phyloP scores from a whole-genome alignment of 2,329 filamentous ascomycete species.

The Pochonia chlamydosporia region DNA sequence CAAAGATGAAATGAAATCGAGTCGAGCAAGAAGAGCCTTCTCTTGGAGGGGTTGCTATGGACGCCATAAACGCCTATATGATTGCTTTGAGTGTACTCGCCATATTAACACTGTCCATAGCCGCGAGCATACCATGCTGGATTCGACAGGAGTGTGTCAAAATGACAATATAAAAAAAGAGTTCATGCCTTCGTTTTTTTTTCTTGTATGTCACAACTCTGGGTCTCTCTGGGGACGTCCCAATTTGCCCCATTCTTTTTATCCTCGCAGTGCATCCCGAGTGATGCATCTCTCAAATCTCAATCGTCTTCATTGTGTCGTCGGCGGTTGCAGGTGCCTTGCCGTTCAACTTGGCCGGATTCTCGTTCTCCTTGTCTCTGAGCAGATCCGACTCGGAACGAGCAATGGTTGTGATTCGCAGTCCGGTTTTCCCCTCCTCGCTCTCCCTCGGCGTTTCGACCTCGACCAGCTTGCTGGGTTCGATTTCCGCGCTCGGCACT shows the following conservation, averaged over 20 bases:
- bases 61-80: background rate
- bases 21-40: background rate
- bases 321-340: conserved; percentile 39
- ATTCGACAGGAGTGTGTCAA: background rate
- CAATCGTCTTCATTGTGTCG: conserved; percentile 56
- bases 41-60: background rate
- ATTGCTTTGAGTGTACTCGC: background rate
- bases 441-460: conserved; percentile 48
- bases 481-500: conserved; percentile 29
- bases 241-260: background rate
- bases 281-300: conserved; percentile 36
- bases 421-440: conserved; percentile 29
- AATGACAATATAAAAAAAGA: conserved; percentile 3
- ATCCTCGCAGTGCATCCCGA: background rate
- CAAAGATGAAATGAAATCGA: background rate
- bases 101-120: background rate
- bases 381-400: conserved; percentile 28
- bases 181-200: conserved; percentile 20
- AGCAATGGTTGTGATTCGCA: conserved; percentile 24
- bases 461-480: conserved; percentile 48
- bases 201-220: conserved; percentile 42
- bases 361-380: conserved; percentile 34
- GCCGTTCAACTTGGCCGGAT: conserved; percentile 32
- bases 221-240: background rate
- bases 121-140: background rate